Base-by-base conservation (phyloP, 2,329 filamentous ascomycete genomes). In the Didymella pomorum region DNA sequence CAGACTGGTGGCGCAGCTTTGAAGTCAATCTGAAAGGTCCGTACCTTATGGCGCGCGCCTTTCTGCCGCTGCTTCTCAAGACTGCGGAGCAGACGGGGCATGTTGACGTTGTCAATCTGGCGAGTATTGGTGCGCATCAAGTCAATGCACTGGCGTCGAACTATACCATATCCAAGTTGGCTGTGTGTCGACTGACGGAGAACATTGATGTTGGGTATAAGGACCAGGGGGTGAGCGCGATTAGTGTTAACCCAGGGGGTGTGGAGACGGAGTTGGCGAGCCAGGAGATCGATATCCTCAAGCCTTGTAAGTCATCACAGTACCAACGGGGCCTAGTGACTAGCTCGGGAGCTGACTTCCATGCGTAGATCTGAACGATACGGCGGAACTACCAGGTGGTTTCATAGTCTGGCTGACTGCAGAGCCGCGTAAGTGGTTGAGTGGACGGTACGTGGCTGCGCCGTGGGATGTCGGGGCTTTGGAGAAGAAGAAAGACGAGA, bases 121-220 rank as follows among this genome's bases (percentile, higher is more conserved):
- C 72, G 9, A 82, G 80, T 42, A 76, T 82, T 1, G 83, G 79
- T 76, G 79, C 6, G 66, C 72, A 58, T 31, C 12, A 39, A 9
- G 18, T 62, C 5, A 23, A 23, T 7, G 51, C 58, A 1, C 47
- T 57, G 0, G 49, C 54, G 1, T 61, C 52, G 6, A 74, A 74
- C 2, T 87, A 86, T 60, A 75, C 79, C 56, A 77, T 76, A 1
- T 76, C 74, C 37, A 86, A 86, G 66, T 72, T 84, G 33, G 84
- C 83, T 1, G 61, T 84, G 21, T 64, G 80, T 12, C 75, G 82
- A 9, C 76, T 86, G 41, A 81, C 79, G 0, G 83, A 86, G 64
- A 81, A 79, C 60, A 60, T 84, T 10, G 72, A 78, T 43, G 71
- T 69, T 0, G 84, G 85, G 46, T 71, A 74, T 55, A 58, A 43